Evolutionary conservation across 2,329 filamentous ascomycete genomes (phyloP), one percentile per base, ranked within the genome.

Genomic region (Apiospora malaysiana): DNA sequence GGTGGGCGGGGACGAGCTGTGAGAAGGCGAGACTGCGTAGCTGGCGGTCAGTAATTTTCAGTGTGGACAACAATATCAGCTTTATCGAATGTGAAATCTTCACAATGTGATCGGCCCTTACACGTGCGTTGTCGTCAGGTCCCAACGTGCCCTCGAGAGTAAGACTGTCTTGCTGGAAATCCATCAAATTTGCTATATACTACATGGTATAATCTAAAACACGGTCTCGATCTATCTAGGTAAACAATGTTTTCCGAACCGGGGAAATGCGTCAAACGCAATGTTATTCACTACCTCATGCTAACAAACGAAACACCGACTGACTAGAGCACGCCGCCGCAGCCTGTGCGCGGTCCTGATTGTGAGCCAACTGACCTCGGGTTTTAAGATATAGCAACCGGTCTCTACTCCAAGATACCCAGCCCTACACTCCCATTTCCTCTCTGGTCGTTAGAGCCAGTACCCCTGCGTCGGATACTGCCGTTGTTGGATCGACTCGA

Each of bases 381-480:
- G 23, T 18, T 32, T 14, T 14, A 56, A 56, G 25, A 56, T 4
- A 56, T 12, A 18, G 9, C 14, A 7, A 16, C 2, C 23, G 1
- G 14, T 59, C 9, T 43, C 65, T 67, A 67, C 40, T 12, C 25
- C 40, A 46, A 4, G n/a, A 67, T 67, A 43, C 65, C 65, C 65
- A 67, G 10, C 65, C 65, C 65, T 25, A 67, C 40, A 2, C 14
- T 4, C 6, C 40, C n/a, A 21, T n/a, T 25, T n/a, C n/a, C 23
- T 8, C 59, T 25, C 23, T 27, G 27, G 49, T 14, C 23, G 49
- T n/a, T n/a, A 1, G 45, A 7, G n/a, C 18, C 5, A n/a, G 45
- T 18, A 47, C 18, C 45, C n/a, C 18, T 18, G n/a, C 6, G 45
- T 47, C 45, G 18, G 18, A 12, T 23, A 59, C 51, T 37, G 51